A percentile compares a stretch with the other conserved stretches of the same genome.
Evolutionary conservation across 2,329 filamentous ascomycete genomes (phyloP).

Genomic region (Coniochaeta sp.): DNA sequence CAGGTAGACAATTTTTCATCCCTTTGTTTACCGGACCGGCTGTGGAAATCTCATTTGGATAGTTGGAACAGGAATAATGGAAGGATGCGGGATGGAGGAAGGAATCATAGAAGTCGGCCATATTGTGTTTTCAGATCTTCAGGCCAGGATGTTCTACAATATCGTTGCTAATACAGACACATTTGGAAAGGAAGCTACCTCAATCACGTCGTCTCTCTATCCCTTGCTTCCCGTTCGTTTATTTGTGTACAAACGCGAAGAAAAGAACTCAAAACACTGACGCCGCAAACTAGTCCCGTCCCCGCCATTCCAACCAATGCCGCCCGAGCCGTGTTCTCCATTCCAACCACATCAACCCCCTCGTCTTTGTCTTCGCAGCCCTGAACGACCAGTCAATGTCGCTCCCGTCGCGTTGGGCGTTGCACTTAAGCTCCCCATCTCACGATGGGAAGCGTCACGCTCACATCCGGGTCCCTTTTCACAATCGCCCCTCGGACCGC

Average conservation of each 20-base stretch:
- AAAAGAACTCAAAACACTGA: background rate
- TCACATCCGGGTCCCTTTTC: constrained; percentile 29
- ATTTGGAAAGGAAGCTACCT: background rate
- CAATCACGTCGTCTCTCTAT: too few species aligned
- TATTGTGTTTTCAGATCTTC: background rate
- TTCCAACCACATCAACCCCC: background rate
- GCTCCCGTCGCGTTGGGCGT: constrained; percentile 26
- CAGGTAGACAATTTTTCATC: background rate
- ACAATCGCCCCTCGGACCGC: constrained; percentile 35
- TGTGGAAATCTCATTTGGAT: background rate
- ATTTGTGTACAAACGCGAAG: background rate
- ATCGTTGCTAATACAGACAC: background rate
- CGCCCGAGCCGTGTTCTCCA: background rate
- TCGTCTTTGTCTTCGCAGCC: too few species aligned
- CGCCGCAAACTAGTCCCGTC: background rate
- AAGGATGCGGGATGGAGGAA: too few species aligned
- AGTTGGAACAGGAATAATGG: background rate
- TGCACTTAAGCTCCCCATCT: constrained; percentile 40
- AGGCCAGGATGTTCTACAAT: background rate
- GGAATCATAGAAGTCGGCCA: background rate
- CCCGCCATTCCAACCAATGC: background rate
- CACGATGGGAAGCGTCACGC: constrained; percentile 39
- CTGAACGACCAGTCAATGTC: too few species aligned
- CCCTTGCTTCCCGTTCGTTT: background rate
- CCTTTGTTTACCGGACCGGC: background rate